Conservation (phyloP, 163 green algal genomes). For the Volvox carteri region DNA sequence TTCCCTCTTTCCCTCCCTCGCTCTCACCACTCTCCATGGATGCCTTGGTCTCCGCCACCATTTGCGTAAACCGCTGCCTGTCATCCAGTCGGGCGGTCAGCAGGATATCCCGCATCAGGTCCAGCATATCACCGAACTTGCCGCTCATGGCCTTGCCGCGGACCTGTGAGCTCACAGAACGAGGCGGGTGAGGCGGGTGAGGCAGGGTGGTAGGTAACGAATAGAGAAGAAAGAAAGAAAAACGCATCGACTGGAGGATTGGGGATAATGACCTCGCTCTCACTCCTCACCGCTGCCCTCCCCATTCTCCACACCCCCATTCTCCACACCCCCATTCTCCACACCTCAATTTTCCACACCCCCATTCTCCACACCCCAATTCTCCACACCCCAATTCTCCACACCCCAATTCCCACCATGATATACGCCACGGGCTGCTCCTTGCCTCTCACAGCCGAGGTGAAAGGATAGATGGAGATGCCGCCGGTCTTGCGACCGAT, state of each 20-base stretch:
- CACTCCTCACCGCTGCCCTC: too few relatives aligned
- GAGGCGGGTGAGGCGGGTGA: too few relatives aligned
- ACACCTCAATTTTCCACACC: too few relatives aligned
- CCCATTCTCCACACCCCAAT: too few relatives aligned
- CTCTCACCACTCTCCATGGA: constrained; percentile 83
- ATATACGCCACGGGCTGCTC: constrained; percentile 85
- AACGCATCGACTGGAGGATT: too few relatives aligned
- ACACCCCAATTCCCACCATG: constrained; percentile 83
- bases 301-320: too few relatives aligned
- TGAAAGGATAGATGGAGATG: constrained; percentile 89
- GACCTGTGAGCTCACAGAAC: constrained; percentile 69
- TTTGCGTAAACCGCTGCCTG: constrained; percentile 94
- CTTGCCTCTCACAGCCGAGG: constrained; percentile 63
- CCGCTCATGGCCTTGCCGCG: constrained; percentile 93
- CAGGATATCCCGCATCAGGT: constrained; percentile 87
- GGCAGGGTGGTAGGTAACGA: too few relatives aligned
- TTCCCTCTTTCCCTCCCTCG: neutral
- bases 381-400: too few relatives aligned
- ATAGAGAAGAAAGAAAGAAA: too few relatives aligned
- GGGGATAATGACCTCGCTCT: too few relatives aligned
- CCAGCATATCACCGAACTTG: constrained; percentile 80
- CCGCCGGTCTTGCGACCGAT: constrained; percentile 98
- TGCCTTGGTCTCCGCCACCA: constrained; percentile 96
- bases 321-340: too few relatives aligned
- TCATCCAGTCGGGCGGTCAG: constrained; percentile 91